Evolutionary conservation across 2,329 filamentous ascomycete species (phyloP).

Genomic region (Apiospora aurea): DNA sequence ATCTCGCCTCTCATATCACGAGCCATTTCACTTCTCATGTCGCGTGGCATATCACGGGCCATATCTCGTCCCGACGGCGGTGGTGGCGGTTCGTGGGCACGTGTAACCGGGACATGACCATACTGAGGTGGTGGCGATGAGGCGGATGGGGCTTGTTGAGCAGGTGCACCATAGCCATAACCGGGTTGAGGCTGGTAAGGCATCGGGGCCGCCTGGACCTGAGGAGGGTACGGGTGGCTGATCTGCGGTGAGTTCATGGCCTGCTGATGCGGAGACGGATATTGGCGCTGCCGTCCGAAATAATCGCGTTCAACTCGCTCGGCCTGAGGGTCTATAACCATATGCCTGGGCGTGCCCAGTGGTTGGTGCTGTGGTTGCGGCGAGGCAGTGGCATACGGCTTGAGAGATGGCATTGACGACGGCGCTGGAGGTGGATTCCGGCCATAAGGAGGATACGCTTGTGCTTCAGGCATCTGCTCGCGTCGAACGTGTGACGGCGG

Average conservation of each 20-base stretch:
- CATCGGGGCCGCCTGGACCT: conserved; percentile 45
- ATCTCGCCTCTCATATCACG: conserved; percentile 16
- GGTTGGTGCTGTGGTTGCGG: conserved; percentile 53
- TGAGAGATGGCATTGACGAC: conserved; percentile 61
- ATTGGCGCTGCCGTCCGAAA: conserved; percentile 48
- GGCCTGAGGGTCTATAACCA: conserved; percentile 47
- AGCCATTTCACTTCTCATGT: conserved; percentile 18
- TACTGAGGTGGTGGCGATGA: conserved; percentile 66
- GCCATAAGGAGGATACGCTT: conserved; percentile 55
- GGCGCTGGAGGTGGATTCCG: conserved; percentile 47
- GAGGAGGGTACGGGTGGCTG: conserved; percentile 54
- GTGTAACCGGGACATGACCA: conserved; percentile 53
- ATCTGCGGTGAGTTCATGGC: conserved; percentile 56
- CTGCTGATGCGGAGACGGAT: conserved; percentile 42
- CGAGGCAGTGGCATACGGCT: conserved; percentile 59
- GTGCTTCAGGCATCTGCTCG: conserved; percentile 48
- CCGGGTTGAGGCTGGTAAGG: conserved; percentile 53
- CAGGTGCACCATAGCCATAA: conserved; percentile 52
- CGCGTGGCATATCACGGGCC: conserved; percentile 26
- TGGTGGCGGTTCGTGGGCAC: conserved; percentile 51
- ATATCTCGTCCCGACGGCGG: conserved; percentile 28
- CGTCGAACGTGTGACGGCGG: conserved; percentile 54
- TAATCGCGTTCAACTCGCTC: conserved; percentile 54
- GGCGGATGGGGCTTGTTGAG: conserved; percentile 48
- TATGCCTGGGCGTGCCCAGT: conserved; percentile 53